A percentile compares a stretch with the other conserved stretches of the same genome.
Conservation (phyloP, 75 land plant genomes). For the Cunninghamia lanceolata region DNA sequence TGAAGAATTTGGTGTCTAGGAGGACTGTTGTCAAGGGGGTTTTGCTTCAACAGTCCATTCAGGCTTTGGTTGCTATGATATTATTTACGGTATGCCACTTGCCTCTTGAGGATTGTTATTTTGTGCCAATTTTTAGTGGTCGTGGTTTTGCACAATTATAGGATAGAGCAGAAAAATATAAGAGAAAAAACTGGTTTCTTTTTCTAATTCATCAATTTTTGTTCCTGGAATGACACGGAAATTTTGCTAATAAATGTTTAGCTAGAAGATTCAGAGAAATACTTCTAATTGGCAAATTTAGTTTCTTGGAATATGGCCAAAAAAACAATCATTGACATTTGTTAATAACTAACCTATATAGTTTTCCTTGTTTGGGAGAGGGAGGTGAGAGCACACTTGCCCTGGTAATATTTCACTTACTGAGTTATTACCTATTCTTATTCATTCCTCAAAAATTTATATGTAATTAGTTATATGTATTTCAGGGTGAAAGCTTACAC, state of each 20-base stretch:
- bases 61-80: conserved; percentile 60
- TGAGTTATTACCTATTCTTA: too few relatives aligned
- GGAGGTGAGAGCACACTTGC: not conserved
- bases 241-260: not conserved
- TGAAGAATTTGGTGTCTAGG: conserved; percentile 62
- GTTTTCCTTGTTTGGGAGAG: not conserved
- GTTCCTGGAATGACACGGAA: not conserved
- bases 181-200: not conserved
- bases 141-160: not conserved
- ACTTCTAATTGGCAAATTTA: not conserved
- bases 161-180: not conserved
- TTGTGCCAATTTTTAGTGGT: not conserved
- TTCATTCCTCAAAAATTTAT: too few relatives aligned
- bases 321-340: not conserved
- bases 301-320: not conserved
- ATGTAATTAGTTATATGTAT: too few relatives aligned
- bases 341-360: not conserved
- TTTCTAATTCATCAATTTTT: not conserved
- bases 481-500: too few relatives aligned
- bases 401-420: too few relatives aligned
- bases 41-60: conserved; percentile 66
- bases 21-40: conserved; percentile 62
- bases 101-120: not conserved
- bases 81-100: conserved; percentile 47
- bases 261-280: not conserved